Evolutionary conservation across 2,329 filamentous ascomycete genomes (phyloP).

Genomic region (Bipolaris cookei): DNA sequence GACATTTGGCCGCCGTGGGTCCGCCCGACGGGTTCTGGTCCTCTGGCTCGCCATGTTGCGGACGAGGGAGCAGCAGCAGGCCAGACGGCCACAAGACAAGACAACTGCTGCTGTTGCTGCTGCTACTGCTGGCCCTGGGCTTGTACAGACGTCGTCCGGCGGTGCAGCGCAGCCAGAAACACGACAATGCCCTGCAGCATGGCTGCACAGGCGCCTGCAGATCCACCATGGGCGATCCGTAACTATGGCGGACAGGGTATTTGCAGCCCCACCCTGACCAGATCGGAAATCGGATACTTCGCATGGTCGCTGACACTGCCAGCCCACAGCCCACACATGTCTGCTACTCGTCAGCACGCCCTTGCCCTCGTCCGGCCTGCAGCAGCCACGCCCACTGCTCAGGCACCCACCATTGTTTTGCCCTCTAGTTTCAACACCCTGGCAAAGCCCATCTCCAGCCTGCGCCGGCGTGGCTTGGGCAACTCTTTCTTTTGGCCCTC

Average conservation of each 20-base stretch:
- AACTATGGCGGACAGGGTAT: slow-evolving; percentile 45
- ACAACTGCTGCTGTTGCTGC: not conserved
- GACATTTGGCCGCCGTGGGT: slow-evolving; percentile 34
- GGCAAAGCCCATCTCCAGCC: slow-evolving; percentile 36
- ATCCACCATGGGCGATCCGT: slow-evolving; percentile 49
- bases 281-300: slow-evolving; percentile 49
- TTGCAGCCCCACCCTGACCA: slow-evolving; percentile 42
- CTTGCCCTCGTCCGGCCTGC: slow-evolving; percentile 36
- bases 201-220: slow-evolving; percentile 42
- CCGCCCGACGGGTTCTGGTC: slow-evolving; percentile 21
- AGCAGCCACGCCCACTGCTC: slow-evolving; percentile 47
- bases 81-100: not conserved
- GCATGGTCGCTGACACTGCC: slow-evolving; percentile 36
- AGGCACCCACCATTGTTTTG: slow-evolving; percentile 40
- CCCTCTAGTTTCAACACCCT: slow-evolving; percentile 32
- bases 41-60: not conserved
- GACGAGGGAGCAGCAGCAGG: not conserved
- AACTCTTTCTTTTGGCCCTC: slow-evolving; percentile 40
- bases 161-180: slow-evolving; percentile 19
- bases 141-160: slow-evolving; percentile 7
- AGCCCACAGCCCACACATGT: slow-evolving; percentile 26
- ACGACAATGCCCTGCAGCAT: slow-evolving; percentile 42
- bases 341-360: slow-evolving; percentile 33
- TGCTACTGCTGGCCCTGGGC: slow-evolving; percentile 1
- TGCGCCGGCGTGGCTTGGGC: slow-evolving; percentile 44